phyloP scores from a whole-genome alignment of 768 basidiomycete species.

The Lactarius deliciosus region DNA sequence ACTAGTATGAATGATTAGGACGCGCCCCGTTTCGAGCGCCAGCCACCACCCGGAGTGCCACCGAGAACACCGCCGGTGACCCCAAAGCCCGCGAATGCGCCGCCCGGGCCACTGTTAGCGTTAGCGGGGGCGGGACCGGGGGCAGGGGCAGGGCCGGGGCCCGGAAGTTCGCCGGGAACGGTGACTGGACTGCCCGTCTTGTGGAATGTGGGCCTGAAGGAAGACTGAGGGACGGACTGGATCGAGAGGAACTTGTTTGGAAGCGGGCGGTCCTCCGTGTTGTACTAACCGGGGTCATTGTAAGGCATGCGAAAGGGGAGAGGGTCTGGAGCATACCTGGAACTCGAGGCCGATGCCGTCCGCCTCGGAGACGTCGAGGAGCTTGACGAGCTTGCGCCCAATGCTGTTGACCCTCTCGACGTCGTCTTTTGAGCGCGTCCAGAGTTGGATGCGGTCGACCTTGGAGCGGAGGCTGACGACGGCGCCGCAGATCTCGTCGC shows the following conservation, averaged over 20 bases:
- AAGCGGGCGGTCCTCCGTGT: slow-evolving; percentile 82
- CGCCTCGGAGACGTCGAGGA: slow-evolving; percentile 80
- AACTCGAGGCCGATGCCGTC: slow-evolving; percentile 88
- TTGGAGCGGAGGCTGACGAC: slow-evolving; percentile 86
- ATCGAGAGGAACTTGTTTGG: slow-evolving; percentile 83
- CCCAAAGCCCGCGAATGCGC: slow-evolving; percentile 49
- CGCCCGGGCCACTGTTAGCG: slow-evolving; percentile 34
- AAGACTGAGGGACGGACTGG: slow-evolving; percentile 63
- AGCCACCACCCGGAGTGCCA: slow-evolving; percentile 3
- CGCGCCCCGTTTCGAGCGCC: slow-evolving; percentile 20
- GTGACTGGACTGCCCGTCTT: slow-evolving; percentile 36
- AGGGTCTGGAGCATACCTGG: slow-evolving; percentile 54
- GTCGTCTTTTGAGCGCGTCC: slow-evolving; percentile 85
- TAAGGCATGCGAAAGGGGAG: not conserved
- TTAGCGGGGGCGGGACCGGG: slow-evolving; percentile 30
- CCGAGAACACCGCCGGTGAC: slow-evolving; percentile 36
- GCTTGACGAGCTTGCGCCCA: slow-evolving; percentile 77
- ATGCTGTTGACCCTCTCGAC: slow-evolving; percentile 82
- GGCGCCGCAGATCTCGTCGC: slow-evolving; percentile 79
- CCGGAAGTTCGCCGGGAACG: slow-evolving; percentile 33
- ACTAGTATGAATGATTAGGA: slow-evolving; percentile 5
- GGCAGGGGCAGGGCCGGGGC: slow-evolving; percentile 33
- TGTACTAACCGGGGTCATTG: slow-evolving; percentile 50
- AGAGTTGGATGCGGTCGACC: slow-evolving; percentile 88
- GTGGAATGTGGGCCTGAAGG: slow-evolving; percentile 68